Evolutionary conservation across 345 rosid genomes (phyloP), one percentile per base, ranked within the genome.

Genomic region (Euphorbia lathyris): DNA sequence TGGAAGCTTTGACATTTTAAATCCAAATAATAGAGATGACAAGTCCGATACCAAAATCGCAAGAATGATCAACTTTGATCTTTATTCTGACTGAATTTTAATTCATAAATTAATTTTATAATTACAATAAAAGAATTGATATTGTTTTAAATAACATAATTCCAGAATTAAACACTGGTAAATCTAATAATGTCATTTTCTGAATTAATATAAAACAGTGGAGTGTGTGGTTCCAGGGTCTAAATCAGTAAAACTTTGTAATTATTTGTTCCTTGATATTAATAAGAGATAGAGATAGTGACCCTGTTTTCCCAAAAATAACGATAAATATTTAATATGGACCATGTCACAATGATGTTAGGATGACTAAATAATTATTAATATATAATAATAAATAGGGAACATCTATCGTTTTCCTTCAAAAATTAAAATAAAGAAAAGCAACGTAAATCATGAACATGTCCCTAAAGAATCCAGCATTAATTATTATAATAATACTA

Each of bases 261-360:
- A 3, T 66, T 10, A 0, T 50, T 29, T 66, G 47, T 26, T 48
- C n/a, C 10, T 65, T 48, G 17, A 9, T 65, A 14, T n/a, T n/a
- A n/a, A n/a, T n/a, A n/a, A n/a, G n/a, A n/a, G n/a, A n/a, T n/a
- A 52, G 25, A 1, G 70, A 65, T 12, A 30, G 69, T 12, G 48
- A 68, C 68, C 34, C 13, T 19, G 40, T 32, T 63, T 52, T 52
- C 9, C 43, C 58, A 69, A 43, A 29, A 40, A 7, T 0, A 25
- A 53, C 25, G 1, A 12, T 25, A 25, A 58, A 30, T 0, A 60
- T 34, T n/a, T 14, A 29, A 58, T 7, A n/a, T 55, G 78, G 73
- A 29, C 70, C 70, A 69, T 65, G 74, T 75, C 73, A 75, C 9
- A 7, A 63, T 69, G 78, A 75, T 34, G 70, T 43, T 47, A 42